Evolutionary conservation across 1,139 yeast genomes (phyloP), one percentile per base, ranked within the genome.

Genomic region (Blastobotrys aristatus): DNA sequence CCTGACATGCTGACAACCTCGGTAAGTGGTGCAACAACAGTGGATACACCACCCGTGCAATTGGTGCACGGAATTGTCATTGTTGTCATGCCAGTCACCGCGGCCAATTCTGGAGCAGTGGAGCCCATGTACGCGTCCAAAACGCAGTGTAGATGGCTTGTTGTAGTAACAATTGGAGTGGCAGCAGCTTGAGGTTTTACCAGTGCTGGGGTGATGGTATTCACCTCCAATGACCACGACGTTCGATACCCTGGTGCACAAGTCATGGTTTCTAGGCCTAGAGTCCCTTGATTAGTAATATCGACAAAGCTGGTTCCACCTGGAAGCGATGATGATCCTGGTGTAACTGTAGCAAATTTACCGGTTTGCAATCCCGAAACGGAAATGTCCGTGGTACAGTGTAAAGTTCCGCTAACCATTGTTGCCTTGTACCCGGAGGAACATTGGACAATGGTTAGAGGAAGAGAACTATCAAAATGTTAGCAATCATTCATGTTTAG

Each of bases 161-260:
- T n/a, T n/a, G n/a, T n/a, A 3, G 33, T 13, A n/a, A 21, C 13
- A 7, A n/a, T 14, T 16, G 27, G 17, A n/a, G n/a, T n/a, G n/a
- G n/a, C n/a, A 22, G 32, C 41, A n/a, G 21, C 32, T 4, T 8
- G 14, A 3, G 2, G 41, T 38, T 21, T 37, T 5, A 6, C 30
- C n/a, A 35, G 14, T 2, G 14, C 21, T 18, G 36, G 27, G 21
- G 46, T 43, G 3, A 35, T 16, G 6, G 46, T 35, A 2, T 11
- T 18, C 8, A 31, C 35, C 22, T 42, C 31, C n/a, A n/a, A n/a
- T n/a, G n/a, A n/a, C 46, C 46, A 43, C 13, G 46, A 34, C 10
- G 27, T 26, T 18, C 29, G 22, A 29, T 35, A 43, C 13, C 46
- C 46, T 16, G 29, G 16, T 10, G 46, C 31, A 26, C 46, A 43